A percentile compares a stretch with the other conserved stretches of the same genome.
Conservation (phyloP, 306 rosid genomes). For the Vigna radiata region DNA sequence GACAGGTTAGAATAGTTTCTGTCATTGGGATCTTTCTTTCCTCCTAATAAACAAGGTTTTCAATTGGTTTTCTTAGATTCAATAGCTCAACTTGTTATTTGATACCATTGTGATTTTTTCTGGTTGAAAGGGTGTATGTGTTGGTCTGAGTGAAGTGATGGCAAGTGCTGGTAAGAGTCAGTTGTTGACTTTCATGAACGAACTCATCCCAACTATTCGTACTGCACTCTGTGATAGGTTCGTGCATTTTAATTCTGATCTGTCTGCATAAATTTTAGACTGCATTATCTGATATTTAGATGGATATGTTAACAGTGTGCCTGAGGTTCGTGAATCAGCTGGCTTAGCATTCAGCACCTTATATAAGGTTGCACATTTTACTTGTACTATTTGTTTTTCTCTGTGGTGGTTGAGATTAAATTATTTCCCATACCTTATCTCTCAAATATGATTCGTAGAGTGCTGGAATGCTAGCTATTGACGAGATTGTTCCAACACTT, state of each 20-base stretch:
- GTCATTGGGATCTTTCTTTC: neutral
- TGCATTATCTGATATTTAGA: conserved; percentile 32
- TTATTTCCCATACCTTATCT: neutral
- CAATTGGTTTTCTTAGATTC: neutral
- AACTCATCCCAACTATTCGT: conserved; percentile 91
- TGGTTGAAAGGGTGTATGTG: conserved; percentile 86
- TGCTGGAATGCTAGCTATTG: conserved; percentile 99
- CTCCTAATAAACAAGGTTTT: neutral
- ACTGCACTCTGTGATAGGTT: conserved; percentile 97
- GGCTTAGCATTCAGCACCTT: conserved; percentile 96
- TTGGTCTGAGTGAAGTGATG: conserved; percentile 99
- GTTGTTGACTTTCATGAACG: conserved; percentile 92
- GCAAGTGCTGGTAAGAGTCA: conserved; percentile 91
- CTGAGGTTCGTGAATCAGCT: conserved; percentile 95
- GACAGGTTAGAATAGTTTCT: conserved; percentile 71
- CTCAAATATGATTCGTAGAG: conserved; percentile 58
- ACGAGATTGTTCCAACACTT: conserved; percentile 95
- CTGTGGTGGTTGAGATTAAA: conserved; percentile 3
- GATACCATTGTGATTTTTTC: conserved; percentile 34
- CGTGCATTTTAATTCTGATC: conserved; percentile 35
- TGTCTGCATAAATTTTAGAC: conserved; percentile 11
- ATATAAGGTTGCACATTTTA: conserved; percentile 68
- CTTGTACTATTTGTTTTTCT: neutral
- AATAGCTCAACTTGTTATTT: conserved; percentile 24
- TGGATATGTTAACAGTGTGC: conserved; percentile 58